These are phyloP conservation scores for Cucurbita pepo DNA, from an alignment of 306 rosid genomes.

Conservation along the genomic window DNA sequence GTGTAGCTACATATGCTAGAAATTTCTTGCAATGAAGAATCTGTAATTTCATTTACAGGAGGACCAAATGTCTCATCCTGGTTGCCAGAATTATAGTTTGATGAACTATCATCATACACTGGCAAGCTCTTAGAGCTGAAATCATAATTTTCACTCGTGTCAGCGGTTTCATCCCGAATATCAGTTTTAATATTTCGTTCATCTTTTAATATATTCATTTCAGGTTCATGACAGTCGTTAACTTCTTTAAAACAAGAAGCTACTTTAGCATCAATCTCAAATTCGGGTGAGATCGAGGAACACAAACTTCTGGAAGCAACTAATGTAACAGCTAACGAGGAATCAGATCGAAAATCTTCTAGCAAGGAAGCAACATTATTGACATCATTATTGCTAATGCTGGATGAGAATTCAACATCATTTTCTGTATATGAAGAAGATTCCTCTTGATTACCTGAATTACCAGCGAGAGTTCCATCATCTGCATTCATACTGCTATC, in stretches of 20 bases:
- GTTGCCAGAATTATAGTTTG: constrained; percentile 21
- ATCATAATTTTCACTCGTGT: constrained; percentile 13
- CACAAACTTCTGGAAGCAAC: constrained; percentile 15
- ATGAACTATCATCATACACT: constrained; percentile 18
- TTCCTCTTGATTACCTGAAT: constrained; percentile 33
- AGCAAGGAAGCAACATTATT: constrained; percentile 20
- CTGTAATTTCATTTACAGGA: constrained; percentile 15
- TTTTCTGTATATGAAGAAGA: constrained; percentile 35
- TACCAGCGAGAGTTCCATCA: constrained; percentile 21
- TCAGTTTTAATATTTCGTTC: constrained; percentile 27
- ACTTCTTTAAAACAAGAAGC: constrained; percentile 34
- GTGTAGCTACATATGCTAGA: constrained; percentile 12
- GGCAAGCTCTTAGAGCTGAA: constrained; percentile 12
- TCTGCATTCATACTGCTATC: constrained; percentile 16
- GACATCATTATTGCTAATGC: constrained; percentile 30
- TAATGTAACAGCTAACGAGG: constrained; percentile 26
- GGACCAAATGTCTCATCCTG: constrained; percentile 25
- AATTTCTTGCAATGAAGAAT: constrained; percentile 14
- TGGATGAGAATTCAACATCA: constrained; percentile 23
- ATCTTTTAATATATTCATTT: constrained; percentile 24
- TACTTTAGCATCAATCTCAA: constrained; percentile 34
- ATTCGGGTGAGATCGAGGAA: constrained; percentile 21
- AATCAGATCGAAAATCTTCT: constrained; percentile 26
- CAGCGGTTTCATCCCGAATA: constrained; percentile 28
- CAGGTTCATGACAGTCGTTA: constrained; percentile 25